A percentile compares a stretch with the other conserved stretches of the same genome.
Evolutionary conservation across 2,329 filamentous ascomycete genomes (phyloP).

Genomic region (Aspergillus unguis): DNA sequence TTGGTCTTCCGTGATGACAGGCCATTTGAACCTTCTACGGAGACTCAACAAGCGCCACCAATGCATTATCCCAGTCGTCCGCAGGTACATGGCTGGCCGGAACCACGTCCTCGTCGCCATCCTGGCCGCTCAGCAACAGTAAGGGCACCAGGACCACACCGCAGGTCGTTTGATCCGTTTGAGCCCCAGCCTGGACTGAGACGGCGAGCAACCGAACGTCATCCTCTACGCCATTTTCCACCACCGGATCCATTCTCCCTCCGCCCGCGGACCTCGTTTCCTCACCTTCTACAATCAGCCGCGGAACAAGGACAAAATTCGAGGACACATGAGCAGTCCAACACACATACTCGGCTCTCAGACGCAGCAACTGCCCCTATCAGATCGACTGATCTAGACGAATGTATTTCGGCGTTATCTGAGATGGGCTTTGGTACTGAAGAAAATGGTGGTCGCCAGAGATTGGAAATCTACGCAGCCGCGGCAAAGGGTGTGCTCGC

Average conservation of each 20-base stretch:
- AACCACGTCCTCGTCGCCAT: not conserved
- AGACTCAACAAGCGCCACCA: not conserved
- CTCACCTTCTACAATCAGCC: not conserved
- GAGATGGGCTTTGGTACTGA: conserved; percentile 40
- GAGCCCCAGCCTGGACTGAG: conserved; percentile 19
- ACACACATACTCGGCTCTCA: too few relatives aligned
- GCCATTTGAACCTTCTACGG: not conserved
- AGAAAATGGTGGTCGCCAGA: conserved; percentile 33
- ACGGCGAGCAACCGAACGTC: conserved; percentile 29
- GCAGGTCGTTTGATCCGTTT: conserved; percentile 14
- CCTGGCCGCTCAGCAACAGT: conserved; percentile 9
- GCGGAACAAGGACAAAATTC: not conserved
- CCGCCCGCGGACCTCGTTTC: conserved; percentile 4
- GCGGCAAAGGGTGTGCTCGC: conserved; percentile 42
- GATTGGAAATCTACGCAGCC: conserved; percentile 45
- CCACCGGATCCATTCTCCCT: not conserved
- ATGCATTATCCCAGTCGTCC: not conserved
- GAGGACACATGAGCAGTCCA: not conserved
- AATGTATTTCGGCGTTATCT: conserved; percentile 40
- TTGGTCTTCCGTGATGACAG: too few relatives aligned
- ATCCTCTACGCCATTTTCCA: conserved; percentile 16
- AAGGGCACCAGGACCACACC: conserved; percentile 4
- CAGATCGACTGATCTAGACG: conserved; percentile 22
- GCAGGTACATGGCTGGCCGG: not conserved
- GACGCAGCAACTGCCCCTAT: too few relatives aligned